phyloP scores from a whole-genome alignment of 2,329 filamentous ascomycete species.

The Tolypocladium cylindrosporum region DNA sequence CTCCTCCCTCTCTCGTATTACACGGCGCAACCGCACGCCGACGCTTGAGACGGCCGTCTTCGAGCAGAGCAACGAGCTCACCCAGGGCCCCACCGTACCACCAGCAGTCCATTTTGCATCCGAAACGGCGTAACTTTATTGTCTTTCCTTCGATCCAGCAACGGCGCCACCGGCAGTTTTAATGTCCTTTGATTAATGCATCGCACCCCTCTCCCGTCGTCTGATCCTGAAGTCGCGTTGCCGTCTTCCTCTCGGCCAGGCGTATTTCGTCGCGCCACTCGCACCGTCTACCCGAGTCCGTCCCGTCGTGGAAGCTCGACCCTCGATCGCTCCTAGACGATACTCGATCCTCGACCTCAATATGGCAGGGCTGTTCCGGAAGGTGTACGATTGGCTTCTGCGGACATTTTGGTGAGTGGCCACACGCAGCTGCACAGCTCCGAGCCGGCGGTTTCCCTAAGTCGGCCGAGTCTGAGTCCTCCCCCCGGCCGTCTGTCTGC shows the following conservation, averaged over 20 bases:
- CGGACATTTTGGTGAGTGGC: slow-evolving; percentile 84
- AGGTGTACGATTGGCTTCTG: slow-evolving; percentile 96
- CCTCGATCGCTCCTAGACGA: not conserved
- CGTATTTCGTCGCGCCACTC: not conserved
- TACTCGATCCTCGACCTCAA: slow-evolving; percentile 7
- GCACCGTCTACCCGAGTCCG: not conserved
- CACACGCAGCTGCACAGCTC: not conserved
- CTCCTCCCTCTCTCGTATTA: not conserved
- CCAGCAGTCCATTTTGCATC: slow-evolving; percentile 1
- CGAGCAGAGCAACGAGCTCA: not conserved
- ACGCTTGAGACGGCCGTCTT: not conserved
- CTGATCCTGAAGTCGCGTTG: not conserved
- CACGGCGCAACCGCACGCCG: not conserved
- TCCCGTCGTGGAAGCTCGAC: not conserved
- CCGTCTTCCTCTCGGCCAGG: not conserved
- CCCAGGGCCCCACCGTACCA: slow-evolving; percentile 1
- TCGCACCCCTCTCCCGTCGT: not conserved
- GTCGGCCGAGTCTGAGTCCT: not conserved
- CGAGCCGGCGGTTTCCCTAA: not conserved
- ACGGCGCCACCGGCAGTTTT: not conserved
- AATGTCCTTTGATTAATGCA: not conserved
- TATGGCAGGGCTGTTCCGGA: slow-evolving; percentile 89
- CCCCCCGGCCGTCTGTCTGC: not conserved
- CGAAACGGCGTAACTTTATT: slow-evolving; percentile 1
- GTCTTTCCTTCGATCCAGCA: not conserved